A percentile compares a stretch with the other conserved stretches of the same genome.
These are phyloP conservation scores for Tetradesmus lagerheimii DNA, from an alignment of 139 green algal species.

Conservation along the genomic window DNA sequence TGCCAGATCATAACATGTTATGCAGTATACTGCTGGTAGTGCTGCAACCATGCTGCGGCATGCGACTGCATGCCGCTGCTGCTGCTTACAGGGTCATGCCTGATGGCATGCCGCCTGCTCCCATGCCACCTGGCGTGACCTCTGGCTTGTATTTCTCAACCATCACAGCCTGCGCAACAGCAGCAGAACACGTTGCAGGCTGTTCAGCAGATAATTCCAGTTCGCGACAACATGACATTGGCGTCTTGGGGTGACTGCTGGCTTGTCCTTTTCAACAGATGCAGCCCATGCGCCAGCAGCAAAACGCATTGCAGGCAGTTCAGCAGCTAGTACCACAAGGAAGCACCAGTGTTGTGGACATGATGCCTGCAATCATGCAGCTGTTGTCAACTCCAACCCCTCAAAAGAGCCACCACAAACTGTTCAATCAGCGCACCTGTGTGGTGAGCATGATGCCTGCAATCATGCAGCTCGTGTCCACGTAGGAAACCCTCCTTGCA, in stretches of 20 bases:
- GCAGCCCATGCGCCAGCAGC: no score
- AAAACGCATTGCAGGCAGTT: no score
- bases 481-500: no score
- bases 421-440: conserved; percentile 70
- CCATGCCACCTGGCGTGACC: conserved; percentile 60
- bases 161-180: conserved; percentile 85
- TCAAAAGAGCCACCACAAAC: conserved; percentile 61
- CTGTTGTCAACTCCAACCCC: no score
- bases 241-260: no score
- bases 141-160: conserved; percentile 73
- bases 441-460: conserved; percentile 99
- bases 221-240: no score
- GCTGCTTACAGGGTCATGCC: conserved; percentile 85
- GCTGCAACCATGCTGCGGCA: neutral
- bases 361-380: conserved; percentile 96
- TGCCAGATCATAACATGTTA: neutral
- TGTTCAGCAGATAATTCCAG: neutral
- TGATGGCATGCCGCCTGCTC: conserved; percentile 78
- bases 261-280: no score
- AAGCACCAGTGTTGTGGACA: conserved; percentile 94
- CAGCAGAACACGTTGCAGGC: neutral
- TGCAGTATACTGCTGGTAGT: neutral
- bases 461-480: conserved; percentile 92
- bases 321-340: no score
- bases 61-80: neutral